These are phyloP conservation scores for Brassica incana DNA, from an alignment of 345 rosid genomes.

Conservation along the genomic window DNA sequence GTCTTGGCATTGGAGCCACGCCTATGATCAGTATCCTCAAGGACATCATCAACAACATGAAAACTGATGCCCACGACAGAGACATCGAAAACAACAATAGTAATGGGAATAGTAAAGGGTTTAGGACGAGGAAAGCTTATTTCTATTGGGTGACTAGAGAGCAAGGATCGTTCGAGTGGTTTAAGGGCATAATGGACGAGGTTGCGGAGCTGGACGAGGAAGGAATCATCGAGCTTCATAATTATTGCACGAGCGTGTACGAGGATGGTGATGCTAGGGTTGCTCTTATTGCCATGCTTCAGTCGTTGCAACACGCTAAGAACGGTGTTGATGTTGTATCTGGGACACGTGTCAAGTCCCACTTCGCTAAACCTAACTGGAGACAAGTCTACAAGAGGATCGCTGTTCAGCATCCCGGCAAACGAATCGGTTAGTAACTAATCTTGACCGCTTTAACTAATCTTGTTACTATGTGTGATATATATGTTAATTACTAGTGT, in stretches of 20 bases:
- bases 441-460: background rate
- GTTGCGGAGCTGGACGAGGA: conserved; percentile 78
- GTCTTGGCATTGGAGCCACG: conserved; percentile 91
- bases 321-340: conserved; percentile 88
- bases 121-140: conserved; percentile 73
- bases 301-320: conserved; percentile 80
- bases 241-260: conserved; percentile 89
- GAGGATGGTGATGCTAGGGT: conserved; percentile 94
- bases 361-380: conserved; percentile 90
- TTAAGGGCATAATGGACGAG: conserved; percentile 89
- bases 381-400: conserved; percentile 79
- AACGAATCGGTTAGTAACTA: conserved; percentile 67
- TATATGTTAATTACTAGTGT: background rate
- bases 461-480: background rate
- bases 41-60: conserved; percentile 86
- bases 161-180: conserved; percentile 96
- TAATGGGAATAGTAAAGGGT: conserved; percentile 37
- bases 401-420: conserved; percentile 56
- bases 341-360: conserved; percentile 80
- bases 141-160: conserved; percentile 95
- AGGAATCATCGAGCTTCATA: conserved; percentile 71
- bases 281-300: conserved; percentile 85
- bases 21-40: conserved; percentile 92
- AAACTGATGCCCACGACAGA: conserved; percentile 20
- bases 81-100: conserved; percentile 40